Conservation (phyloP, 768 basidiomycete genomes). For the Mycena haematopus region DNA sequence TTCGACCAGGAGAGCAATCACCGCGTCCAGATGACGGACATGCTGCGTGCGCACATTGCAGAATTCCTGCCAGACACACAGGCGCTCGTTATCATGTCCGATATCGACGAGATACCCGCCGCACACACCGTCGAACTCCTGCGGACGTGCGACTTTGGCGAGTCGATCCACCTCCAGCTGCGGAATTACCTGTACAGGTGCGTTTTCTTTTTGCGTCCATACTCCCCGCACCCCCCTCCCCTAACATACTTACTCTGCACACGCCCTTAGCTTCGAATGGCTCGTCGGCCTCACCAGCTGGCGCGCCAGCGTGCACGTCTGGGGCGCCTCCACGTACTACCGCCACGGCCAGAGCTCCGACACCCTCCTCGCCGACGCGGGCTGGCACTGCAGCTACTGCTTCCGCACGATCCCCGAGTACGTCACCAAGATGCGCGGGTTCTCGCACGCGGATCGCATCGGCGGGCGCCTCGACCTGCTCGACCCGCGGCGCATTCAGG, state of each 20-base stretch:
- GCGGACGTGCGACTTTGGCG: slow-evolving; percentile 57
- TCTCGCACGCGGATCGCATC: slow-evolving; percentile 68
- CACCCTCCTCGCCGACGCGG: slow-evolving; percentile 61
- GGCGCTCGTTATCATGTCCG: slow-evolving; percentile 64
- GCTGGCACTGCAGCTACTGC: slow-evolving; percentile 75
- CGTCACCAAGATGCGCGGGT: slow-evolving; percentile 63
- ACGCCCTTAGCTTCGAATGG: slow-evolving; percentile 57
- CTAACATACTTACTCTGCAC: not conserved
- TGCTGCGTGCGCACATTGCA: slow-evolving; percentile 48
- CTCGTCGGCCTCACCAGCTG: slow-evolving; percentile 59
- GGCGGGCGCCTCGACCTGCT: slow-evolving; percentile 54
- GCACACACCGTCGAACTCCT: slow-evolving; percentile 57
- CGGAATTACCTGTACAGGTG: slow-evolving; percentile 67
- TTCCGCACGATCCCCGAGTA: slow-evolving; percentile 67
- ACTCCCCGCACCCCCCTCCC: not conserved
- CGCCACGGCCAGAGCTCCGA: slow-evolving; percentile 56
- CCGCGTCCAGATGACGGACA: slow-evolving; percentile 54
- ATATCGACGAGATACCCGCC: slow-evolving; percentile 68
- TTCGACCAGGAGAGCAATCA: slow-evolving; percentile 58
- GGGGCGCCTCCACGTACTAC: slow-evolving; percentile 51
- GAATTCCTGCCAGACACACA: slow-evolving; percentile 38
- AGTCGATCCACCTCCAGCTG: slow-evolving; percentile 64
- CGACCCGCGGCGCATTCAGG: slow-evolving; percentile 58
- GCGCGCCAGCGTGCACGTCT: slow-evolving; percentile 60
- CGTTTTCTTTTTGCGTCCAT: slow-evolving; percentile 28